Conservation (phyloP, 352 stramenopile species). For the Globisporangium yorkense region DNA sequence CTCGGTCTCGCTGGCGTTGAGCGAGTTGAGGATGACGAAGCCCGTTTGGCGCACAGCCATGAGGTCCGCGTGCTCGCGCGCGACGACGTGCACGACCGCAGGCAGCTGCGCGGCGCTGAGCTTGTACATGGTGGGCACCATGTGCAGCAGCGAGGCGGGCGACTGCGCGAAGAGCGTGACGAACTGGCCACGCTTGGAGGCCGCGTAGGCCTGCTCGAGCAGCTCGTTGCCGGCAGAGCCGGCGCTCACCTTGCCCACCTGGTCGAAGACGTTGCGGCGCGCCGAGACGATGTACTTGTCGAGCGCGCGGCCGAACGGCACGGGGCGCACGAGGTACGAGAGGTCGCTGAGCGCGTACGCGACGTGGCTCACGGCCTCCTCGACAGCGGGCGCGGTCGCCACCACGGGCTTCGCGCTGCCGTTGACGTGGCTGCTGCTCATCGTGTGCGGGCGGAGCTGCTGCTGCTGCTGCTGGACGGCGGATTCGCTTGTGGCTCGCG, state of each 20-base stretch:
- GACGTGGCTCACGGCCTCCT: conserved; percentile 76
- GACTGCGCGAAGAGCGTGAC: conserved; percentile 89
- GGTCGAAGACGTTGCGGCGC: conserved; percentile 75
- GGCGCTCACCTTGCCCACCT: conserved; percentile 58
- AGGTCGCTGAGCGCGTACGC: conserved; percentile 75
- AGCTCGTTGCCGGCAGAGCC: conserved; percentile 47
- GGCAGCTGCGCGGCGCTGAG: conserved; percentile 84
- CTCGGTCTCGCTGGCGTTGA: conserved; percentile 82
- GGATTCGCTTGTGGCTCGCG: not conserved
- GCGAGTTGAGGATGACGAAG: conserved; percentile 87
- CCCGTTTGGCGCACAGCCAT: conserved; percentile 90
- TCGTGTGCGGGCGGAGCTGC: not conserved
- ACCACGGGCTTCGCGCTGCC: not conserved
- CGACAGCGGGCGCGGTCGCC: conserved; percentile 25
- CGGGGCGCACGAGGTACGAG: conserved; percentile 60
- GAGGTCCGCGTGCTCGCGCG: conserved; percentile 88
- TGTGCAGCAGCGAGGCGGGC: conserved; percentile 81
- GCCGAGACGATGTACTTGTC: conserved; percentile 67
- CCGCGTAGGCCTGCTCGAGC: conserved; percentile 57
- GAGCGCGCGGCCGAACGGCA: conserved; percentile 54
- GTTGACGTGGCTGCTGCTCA: not conserved
- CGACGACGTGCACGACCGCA: conserved; percentile 88
- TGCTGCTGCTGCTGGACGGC: conserved; percentile 1
- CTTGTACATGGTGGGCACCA: conserved; percentile 94
- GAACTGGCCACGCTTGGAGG: conserved; percentile 70